Conservation (phyloP, 129 eudicot species). For the carrot (Daucus carota) region DNA sequence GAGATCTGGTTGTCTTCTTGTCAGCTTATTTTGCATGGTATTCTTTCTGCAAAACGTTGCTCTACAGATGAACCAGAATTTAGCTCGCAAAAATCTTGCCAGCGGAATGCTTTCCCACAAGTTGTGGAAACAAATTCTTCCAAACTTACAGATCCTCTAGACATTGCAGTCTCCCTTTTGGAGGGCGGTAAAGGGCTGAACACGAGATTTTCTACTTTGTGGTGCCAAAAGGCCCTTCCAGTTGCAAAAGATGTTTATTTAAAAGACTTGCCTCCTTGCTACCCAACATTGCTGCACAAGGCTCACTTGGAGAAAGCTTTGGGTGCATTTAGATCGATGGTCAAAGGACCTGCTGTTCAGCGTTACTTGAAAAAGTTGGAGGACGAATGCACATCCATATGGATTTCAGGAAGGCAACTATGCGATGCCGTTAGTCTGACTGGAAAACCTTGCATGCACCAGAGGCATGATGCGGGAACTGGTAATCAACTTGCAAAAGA, state of each 20-base stretch:
- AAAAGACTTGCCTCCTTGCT: constrained; percentile 65
- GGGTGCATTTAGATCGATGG: constrained; percentile 61
- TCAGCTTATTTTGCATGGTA: constrained; percentile 47
- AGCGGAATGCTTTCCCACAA: constrained; percentile 30
- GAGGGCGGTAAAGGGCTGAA: constrained; percentile 50
- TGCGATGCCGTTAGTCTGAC: constrained; percentile 97
- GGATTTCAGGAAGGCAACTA: constrained; percentile 81
- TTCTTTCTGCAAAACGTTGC: constrained; percentile 57
- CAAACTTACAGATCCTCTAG: constrained; percentile 36
- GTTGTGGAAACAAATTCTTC: constrained; percentile 23
- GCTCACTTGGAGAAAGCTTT: constrained; percentile 65
- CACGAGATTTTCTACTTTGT: constrained; percentile 55
- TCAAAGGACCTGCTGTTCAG: constrained; percentile 77
- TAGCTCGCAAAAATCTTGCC: constrained; percentile 32
- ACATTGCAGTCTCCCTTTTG: constrained; percentile 55
- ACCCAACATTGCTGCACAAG: constrained; percentile 66
- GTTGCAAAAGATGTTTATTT: constrained; percentile 78
- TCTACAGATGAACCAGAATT: constrained; percentile 27
- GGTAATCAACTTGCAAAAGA: constrained; percentile 18
- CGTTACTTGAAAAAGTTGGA: constrained; percentile 57
- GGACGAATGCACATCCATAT: constrained; percentile 69
- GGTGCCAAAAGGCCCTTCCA: constrained; percentile 82
- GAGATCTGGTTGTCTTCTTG: constrained; percentile 75
- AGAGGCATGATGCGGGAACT: constrained; percentile 41
- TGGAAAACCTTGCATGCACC: constrained; percentile 82